A percentile compares a stretch with the other conserved stretches of the same genome.
phyloP scores from a whole-genome alignment of 164 flowering plant species.

The Magnolia officinalis region DNA sequence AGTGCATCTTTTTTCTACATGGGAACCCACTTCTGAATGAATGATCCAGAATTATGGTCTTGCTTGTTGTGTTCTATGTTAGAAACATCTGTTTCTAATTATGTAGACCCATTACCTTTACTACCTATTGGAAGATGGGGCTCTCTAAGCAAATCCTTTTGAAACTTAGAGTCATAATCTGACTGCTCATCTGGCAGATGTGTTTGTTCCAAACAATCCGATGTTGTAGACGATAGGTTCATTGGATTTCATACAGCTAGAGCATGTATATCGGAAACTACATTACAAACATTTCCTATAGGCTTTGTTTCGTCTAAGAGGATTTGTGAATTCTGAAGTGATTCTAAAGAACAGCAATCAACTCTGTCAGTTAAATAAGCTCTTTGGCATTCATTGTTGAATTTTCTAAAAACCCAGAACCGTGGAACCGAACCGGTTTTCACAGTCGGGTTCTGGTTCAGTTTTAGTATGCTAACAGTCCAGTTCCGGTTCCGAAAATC shows the following conservation, averaged over 20 bases:
- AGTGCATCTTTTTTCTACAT: slow-evolving; percentile 33
- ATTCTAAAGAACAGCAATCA: slow-evolving; percentile 17
- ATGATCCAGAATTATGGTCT: slow-evolving; percentile 28
- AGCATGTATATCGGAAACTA: slow-evolving; percentile 7
- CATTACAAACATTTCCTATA: slow-evolving; percentile 5
- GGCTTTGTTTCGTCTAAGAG: slow-evolving; percentile 15
- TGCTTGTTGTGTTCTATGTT: slow-evolving; percentile 24
- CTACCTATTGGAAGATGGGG: slow-evolving; percentile 14
- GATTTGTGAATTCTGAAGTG: slow-evolving; percentile 18
- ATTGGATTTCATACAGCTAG: slow-evolving; percentile 8
- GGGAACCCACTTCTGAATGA: slow-evolving; percentile 47
- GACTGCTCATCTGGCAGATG: slow-evolving; percentile 12
- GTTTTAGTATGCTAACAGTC: too few relatives aligned
- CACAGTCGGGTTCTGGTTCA: too few relatives aligned
- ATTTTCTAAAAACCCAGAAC: too few relatives aligned
- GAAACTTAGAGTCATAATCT: not conserved
- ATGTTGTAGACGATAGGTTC: slow-evolving; percentile 10
- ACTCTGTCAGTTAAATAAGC: slow-evolving; percentile 7
- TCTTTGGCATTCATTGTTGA: not conserved
- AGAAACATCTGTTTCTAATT: slow-evolving; percentile 23
- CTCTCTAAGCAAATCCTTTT: slow-evolving; percentile 8
- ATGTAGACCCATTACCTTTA: slow-evolving; percentile 14
- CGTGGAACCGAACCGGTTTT: too few relatives aligned
- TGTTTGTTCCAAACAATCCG: slow-evolving; percentile 5
- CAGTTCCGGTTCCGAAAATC: too few relatives aligned